Conservation (phyloP, 768 basidiomycete genomes). For the Lactifluus rugatus region DNA sequence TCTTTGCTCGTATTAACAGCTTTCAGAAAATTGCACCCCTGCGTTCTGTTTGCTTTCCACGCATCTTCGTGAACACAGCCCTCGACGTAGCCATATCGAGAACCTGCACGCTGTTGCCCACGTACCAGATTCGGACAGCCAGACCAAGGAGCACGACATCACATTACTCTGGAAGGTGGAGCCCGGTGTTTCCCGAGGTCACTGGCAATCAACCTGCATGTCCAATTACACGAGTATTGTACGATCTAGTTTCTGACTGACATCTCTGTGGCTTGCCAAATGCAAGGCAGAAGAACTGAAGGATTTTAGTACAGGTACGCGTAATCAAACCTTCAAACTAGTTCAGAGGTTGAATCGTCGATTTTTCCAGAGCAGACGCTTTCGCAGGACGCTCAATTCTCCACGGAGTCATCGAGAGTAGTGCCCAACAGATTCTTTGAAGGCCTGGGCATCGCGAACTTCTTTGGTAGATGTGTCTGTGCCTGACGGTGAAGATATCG, state of each 20-base stretch:
- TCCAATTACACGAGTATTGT: not conserved
- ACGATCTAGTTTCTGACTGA: not conserved
- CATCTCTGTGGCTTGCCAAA: conserved; percentile 59
- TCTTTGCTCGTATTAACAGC: not conserved
- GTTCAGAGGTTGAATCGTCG: not conserved
- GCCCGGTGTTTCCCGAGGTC: conserved; percentile 45
- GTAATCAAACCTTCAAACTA: not conserved
- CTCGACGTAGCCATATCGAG: conserved; percentile 76
- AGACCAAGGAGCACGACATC: conserved; percentile 57
- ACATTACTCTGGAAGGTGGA: conserved; percentile 66
- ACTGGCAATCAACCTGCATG: not conserved
- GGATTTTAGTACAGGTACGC: conserved; percentile 56
- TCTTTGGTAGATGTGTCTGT: conserved; percentile 23
- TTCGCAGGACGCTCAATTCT: conserved; percentile 34
- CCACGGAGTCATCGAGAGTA: conserved; percentile 60
- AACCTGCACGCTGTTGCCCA: conserved; percentile 96
- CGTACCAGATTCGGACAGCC: conserved; percentile 46
- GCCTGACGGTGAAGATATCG: conserved; percentile 35
- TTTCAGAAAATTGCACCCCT: conserved; percentile 78
- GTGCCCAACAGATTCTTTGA: conserved; percentile 68
- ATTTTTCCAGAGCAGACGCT: conserved; percentile 22
- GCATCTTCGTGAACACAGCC: conserved; percentile 92
- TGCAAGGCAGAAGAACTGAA: conserved; percentile 87
- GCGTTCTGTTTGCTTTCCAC: conserved; percentile 96
- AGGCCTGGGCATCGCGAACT: conserved; percentile 43